Base-by-base conservation (phyloP, 768 basidiomycete genomes). In the Mycena olivaceomarginata region DNA sequence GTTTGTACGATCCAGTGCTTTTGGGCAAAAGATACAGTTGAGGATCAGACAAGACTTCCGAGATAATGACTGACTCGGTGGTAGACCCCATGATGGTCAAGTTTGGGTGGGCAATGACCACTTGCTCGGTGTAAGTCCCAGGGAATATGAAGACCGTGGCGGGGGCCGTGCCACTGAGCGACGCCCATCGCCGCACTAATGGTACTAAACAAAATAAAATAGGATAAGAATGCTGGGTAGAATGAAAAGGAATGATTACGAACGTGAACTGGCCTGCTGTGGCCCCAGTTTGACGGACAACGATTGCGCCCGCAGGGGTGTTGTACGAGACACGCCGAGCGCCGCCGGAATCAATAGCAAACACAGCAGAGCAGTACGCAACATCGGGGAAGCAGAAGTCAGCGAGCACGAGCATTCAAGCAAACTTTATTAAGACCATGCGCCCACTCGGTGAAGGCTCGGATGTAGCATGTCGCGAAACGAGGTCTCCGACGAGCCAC, bases 81-180 rank as follows among this genome's bases (percentile, higher is more conserved):
- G 83, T 79, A 25, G 82, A 81, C 11, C 83, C 82, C 57, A 80
- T 79, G 10, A 84, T 81, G 2, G 79, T 82, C 40, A 84, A 67
- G 65, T 70, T 70, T 3, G 78, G 65, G 22, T 80, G 78, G 25
- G 74, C 75, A 39, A 84, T 80, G 60, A 68, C 67, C n/a, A 84
- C 83, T 70, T 84, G 83, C 57, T 84, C 83, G 6, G 79, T 77
- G 72, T 84, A 84, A 7, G 81, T 82, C 8, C 83, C 83, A 25
- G 82, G 79, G 62, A 79, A 82, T 20, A 84, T 78, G 65, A 84
- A 83, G 25, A 83, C 78, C 3, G 74, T 76, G n/a, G 76, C 77
- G 18, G 77, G 20, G 4, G 64, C 70, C 16, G 75, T 80, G 8
- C 81, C 80, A 51, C 75, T 76, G n/a, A 84, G 77, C 4, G 83